Evolutionary conservation across 805 yeast genomes (phyloP).

Genomic region (Tetrapisispora arboricola): DNA sequence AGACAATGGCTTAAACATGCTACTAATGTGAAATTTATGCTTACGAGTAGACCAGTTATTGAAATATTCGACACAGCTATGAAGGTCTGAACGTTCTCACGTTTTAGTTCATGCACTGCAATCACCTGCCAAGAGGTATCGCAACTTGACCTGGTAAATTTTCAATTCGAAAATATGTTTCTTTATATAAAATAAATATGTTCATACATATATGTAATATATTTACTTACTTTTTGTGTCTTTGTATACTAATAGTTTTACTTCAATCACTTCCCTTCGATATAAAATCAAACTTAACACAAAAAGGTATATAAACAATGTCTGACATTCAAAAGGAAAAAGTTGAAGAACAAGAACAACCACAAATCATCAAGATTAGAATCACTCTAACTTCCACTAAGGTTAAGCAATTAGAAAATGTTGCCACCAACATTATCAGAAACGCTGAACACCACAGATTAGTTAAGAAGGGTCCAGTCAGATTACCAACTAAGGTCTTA

Average conservation of each 20-base stretch:
- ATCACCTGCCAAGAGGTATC: too few relatives aligned
- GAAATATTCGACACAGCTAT: too few relatives aligned
- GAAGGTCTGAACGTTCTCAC: too few relatives aligned
- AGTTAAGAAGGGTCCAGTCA: slow-evolving; percentile 97
- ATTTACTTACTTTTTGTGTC: too few relatives aligned
- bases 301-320: slow-evolving; percentile 48
- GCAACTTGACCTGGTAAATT: too few relatives aligned
- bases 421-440: slow-evolving; percentile 78
- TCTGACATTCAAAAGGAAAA: slow-evolving; percentile 81
- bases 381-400: slow-evolving; percentile 98
- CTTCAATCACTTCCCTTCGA: neutral
- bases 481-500: slow-evolving; percentile 98
- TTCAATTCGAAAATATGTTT: too few relatives aligned
- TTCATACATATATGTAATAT: too few relatives aligned
- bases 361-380: slow-evolving; percentile 92
- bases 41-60: too few relatives aligned
- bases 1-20: too few relatives aligned
- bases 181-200: too few relatives aligned
- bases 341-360: slow-evolving; percentile 70
- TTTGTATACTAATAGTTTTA: neutral
- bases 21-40: too few relatives aligned
- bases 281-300: slow-evolving; percentile 5
- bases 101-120: too few relatives aligned
- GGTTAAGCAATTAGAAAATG: slow-evolving; percentile 96
- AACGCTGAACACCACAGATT: slow-evolving; percentile 78